Evolutionary conservation across 2,329 filamentous ascomycete genomes (phyloP).

Genomic region (Calonectria pteridis): DNA sequence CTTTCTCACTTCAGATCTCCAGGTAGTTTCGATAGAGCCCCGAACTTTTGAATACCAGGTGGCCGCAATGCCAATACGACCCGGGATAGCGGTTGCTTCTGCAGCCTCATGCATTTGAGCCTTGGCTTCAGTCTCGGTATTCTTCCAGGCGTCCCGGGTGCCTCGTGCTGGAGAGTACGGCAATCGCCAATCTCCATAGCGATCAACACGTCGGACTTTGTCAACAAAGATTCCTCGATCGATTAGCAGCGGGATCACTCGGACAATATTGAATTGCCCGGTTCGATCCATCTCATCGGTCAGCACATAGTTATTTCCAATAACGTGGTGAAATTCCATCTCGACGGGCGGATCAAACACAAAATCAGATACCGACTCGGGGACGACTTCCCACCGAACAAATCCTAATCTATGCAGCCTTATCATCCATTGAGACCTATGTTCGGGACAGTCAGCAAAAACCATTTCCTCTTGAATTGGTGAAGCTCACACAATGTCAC

Average conservation of each 20-base stretch:
- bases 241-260: background rate
- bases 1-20: background rate
- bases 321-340: background rate
- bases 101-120: background rate
- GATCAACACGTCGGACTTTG: background rate
- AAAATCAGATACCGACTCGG: background rate
- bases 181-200: too few relatives aligned
- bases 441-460: background rate
- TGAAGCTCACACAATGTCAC: background rate
- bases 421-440: background rate
- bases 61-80: background rate
- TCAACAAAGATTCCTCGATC: background rate
- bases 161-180: background rate
- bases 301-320: background rate
- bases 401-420: background rate
- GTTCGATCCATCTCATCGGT: fast-evolving
- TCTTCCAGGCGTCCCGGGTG: background rate
- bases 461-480: background rate
- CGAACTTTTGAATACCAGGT: background rate
- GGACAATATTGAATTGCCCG: background rate
- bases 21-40: too few relatives aligned
- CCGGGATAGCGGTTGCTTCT: background rate
- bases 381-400: background rate
- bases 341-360: background rate
- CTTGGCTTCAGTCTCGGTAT: background rate